These are phyloP conservation scores for Neospermospora avenae DNA, from an alignment of 2,329 filamentous ascomycete species.

Conservation along the genomic window DNA sequence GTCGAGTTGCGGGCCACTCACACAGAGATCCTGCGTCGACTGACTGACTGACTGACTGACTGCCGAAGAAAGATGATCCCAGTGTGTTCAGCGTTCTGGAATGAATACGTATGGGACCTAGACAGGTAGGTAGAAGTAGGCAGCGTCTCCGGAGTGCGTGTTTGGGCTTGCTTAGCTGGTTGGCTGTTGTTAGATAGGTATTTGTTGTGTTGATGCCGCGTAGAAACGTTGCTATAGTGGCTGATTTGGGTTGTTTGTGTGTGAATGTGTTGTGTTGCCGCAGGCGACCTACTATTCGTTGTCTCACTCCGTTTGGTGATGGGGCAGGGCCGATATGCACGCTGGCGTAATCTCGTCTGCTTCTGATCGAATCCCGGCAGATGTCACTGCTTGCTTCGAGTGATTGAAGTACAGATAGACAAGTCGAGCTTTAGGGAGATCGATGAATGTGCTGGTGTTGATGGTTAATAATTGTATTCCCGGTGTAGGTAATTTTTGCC, in stretches of 20 bases:
- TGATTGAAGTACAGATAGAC: background rate
- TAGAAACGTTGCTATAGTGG: background rate
- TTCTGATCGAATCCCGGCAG: background rate
- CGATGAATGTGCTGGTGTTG: background rate
- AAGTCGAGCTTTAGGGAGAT: background rate
- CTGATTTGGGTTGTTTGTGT: background rate
- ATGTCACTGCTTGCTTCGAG: background rate
- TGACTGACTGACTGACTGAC: no score
- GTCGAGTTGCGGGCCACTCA: background rate
- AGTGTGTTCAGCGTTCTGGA: background rate
- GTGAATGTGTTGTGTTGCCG: background rate
- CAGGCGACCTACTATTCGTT: conserved; percentile 2
- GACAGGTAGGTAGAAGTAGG: background rate
- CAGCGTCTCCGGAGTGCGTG: no score
- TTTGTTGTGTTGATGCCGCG: background rate
- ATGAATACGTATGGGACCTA: background rate
- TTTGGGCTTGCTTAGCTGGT: no score
- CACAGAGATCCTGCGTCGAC: background rate
- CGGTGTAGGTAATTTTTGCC: background rate
- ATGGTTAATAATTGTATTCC: background rate
- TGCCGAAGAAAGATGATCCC: background rate
- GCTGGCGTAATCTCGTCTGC: conserved; percentile 3
- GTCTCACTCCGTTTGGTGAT: background rate
- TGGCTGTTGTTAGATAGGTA: background rate
- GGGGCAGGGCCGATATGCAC: background rate